Evolutionary conservation across 2,329 filamentous ascomycete genomes (phyloP).

Genomic region (Beauveria varroae): DNA sequence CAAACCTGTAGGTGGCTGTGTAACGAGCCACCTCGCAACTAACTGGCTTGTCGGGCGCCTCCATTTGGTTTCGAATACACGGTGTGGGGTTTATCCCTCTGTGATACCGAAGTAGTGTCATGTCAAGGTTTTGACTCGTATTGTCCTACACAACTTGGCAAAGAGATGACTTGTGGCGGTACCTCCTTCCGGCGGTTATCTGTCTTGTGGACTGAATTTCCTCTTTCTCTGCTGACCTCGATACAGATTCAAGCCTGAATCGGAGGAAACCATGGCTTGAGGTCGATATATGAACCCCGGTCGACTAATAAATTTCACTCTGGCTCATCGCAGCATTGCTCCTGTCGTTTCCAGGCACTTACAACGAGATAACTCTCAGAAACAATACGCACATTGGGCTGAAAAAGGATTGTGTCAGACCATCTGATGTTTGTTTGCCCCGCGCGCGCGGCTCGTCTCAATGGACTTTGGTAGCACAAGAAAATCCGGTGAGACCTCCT

Average conservation of each 20-base stretch:
- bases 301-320: background rate
- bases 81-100: background rate
- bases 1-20: background rate
- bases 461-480: background rate
- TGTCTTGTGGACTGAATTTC: background rate
- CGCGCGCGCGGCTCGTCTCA: background rate
- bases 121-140: background rate
- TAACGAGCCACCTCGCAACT: background rate
- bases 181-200: background rate
- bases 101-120: background rate
- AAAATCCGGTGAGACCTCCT: background rate
- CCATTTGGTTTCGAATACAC: background rate
- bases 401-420: background rate
- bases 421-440: background rate
- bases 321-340: background rate
- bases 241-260: too few relatives aligned
- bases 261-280: too few relatives aligned
- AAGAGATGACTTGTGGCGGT: background rate
- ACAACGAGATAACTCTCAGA: background rate
- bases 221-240: too few relatives aligned
- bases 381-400: background rate
- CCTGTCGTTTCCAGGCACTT: background rate
- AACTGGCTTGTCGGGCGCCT: background rate
- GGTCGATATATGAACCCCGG: background rate
- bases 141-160: background rate